phyloP scores from a whole-genome alignment of 208 protist genomes.

The Trypanosoma caninum region DNA sequence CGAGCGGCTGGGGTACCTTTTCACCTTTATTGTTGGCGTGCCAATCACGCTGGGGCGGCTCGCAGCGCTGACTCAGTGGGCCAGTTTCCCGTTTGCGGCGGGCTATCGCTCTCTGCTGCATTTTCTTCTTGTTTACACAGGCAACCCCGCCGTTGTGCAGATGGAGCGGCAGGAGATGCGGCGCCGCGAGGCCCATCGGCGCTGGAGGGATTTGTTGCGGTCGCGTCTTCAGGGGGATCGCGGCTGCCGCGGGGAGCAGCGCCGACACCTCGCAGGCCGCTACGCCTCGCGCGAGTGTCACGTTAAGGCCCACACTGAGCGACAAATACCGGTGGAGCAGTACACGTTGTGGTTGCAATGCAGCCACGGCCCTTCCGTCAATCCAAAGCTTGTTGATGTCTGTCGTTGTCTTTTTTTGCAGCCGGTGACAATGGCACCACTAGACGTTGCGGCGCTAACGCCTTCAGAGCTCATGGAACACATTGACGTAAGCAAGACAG shows the following conservation, averaged over 20 bases:
- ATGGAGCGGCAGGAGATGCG: conserved; percentile 24
- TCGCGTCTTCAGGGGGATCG: not conserved
- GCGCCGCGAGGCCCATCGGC: conserved; percentile 18
- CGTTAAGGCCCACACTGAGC: not conserved
- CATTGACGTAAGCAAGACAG: not conserved
- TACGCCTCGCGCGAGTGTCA: conserved; percentile 18
- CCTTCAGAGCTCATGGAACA: conserved; percentile 20
- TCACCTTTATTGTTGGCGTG: conserved; percentile 22
- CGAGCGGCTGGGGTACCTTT: conserved; percentile 18
- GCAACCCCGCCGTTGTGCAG: conserved; percentile 33
- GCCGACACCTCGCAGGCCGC: not conserved
- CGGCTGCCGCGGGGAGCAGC: not conserved
- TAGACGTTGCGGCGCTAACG: conserved; percentile 10
- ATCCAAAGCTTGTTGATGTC: not conserved
- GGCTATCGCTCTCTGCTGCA: conserved; percentile 49
- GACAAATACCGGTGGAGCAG: conserved; percentile 1
- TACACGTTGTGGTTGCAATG: conserved; percentile 5
- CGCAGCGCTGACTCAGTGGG: conserved; percentile 45
- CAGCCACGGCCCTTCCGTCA: conserved; percentile 9
- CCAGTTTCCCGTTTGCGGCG: conserved; percentile 28
- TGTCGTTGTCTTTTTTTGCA: conserved; percentile 25
- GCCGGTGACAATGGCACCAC: not conserved
- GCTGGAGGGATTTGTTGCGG: conserved; percentile 17
- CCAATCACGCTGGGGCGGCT: conserved; percentile 51
- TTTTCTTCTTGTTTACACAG: conserved; percentile 35